Evolutionary conservation across 495 filamentous ascomycete species (phyloP), one percentile per base, ranked within the genome.

Genomic region (Parathielavia hyrcaniae): DNA sequence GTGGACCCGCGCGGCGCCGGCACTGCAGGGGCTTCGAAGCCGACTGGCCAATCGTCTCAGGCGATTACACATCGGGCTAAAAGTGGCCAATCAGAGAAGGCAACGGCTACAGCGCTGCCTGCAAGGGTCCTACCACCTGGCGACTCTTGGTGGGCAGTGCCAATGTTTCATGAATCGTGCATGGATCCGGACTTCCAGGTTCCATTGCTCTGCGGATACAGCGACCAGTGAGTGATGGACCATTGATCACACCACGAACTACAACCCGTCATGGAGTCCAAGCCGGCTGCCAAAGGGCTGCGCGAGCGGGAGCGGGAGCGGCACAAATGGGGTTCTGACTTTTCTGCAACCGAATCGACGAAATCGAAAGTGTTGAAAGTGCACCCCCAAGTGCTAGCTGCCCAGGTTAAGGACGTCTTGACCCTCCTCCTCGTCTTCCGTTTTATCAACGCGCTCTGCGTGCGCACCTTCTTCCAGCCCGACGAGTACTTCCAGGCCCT

Each of bases 381-480:
- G 34, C 69, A 71, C 48, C 59, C 60, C 10, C 65, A 72, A 14
- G 70, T 71, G 14, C 47, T 66, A 23, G 55, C 67, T 7, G 65
- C 67, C 26, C 68, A 70, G 58, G 57, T 66, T 36, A 43, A 53
- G n/a, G 79, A 81, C 47, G 71, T 85, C 55, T 75, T 88, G 50
- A 73, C 81, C 41, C 76, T 83, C 41, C 81, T 97, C 20, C 64
- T 96, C 55, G 81, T 81, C 13, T 79, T 97, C 49, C 90, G 93
- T 53, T 79, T 95, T 50, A 66, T 89, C 68, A 97, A 97, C 73
- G 85, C 91, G n/a, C 75, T 96, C 55, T 81, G 76, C 50, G 76
- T 95, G 40, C 79, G 83, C 50, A 97, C 93, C n/a, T 99, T 96
- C 70, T 99, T 99, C 75, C 93, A 99, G 70, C 93, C 93, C n/a